phyloP scores from a whole-genome alignment of 78 protist genomes.

The Monosiga brevicollis region DNA sequence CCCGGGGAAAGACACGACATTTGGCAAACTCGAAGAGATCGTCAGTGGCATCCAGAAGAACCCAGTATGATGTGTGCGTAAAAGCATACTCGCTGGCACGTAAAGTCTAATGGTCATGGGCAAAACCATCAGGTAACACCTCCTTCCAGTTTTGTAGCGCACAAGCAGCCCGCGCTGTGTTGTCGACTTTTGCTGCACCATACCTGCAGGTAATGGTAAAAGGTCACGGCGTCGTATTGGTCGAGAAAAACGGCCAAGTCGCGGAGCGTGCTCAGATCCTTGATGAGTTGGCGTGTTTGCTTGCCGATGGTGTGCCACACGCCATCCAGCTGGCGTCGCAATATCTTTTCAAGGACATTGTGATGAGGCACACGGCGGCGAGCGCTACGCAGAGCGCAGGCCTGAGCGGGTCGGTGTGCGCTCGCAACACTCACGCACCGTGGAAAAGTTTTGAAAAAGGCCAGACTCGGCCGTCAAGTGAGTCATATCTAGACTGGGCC shows the following conservation, averaged over 20 bases:
- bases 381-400: too few relatives aligned
- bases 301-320: slow-evolving; percentile 21
- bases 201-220: slow-evolving; percentile 26
- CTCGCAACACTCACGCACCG: too few relatives aligned
- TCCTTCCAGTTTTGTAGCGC: too few relatives aligned
- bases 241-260: slow-evolving; percentile 16
- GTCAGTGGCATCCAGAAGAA: slow-evolving; percentile 13
- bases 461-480: slow-evolving; percentile 36
- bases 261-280: slow-evolving; percentile 38
- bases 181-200: too few relatives aligned
- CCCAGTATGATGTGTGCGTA: background rate
- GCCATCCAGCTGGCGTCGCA: slow-evolving; percentile 33
- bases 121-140: too few relatives aligned
- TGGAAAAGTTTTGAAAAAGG: too few relatives aligned
- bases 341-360: slow-evolving; percentile 13
- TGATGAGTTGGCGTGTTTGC: slow-evolving; percentile 22
- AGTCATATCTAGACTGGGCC: slow-evolving; percentile 17
- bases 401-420: too few relatives aligned
- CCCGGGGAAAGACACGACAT: too few relatives aligned
- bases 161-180: too few relatives aligned
- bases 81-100: slow-evolving; percentile 17
- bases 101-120: too few relatives aligned
- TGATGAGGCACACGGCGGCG: background rate
- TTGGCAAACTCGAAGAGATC: too few relatives aligned
- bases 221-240: slow-evolving; percentile 37